Evolutionary conservation across 73 alveolate species (phyloP), one percentile per base, ranked within the genome.

Genomic region (Paraurostyla sp.): DNA sequence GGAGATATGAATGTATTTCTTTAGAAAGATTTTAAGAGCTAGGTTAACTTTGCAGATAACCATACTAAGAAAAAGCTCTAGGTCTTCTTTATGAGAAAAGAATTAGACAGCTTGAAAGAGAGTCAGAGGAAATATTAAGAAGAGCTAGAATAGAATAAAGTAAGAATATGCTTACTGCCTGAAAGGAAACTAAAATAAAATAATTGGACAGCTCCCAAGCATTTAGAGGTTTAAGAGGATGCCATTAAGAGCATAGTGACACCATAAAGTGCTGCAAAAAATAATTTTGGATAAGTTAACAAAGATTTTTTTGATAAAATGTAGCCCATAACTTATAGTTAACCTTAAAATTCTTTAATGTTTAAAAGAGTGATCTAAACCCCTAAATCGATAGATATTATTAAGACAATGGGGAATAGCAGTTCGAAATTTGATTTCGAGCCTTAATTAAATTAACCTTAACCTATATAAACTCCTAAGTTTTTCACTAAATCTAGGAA

Each of bases 1-100:
- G 82, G 82, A 7, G 82, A 65, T 38, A 65, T 65, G 82, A 35
- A 65, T 65, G 25, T 65, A 7, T 65, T 65, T 38, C 36, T 65
- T 1, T 65, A 65, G 23, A 65, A 65, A 65, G 82, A 65, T 38
- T 65, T 65, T 35, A 65, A 38, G 41, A 38, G 50, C 32, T 6
- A 65, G 30, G 82, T 65, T 18, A 65, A 38, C 41, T 65, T 6
- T 38, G 82, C 82, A 15, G 82, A 65, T 65, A 65, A 65, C 46
- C 23, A 65, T 38, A 33, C 38, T 38, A 65, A 65, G 41, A 65
- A 65, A 36, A 25, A 35, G 11, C 6, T 65, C 16, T 40, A 65
- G 25, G 33, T 65, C 1, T 65, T 65, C 36, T 65, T 35, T 22
- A 1, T 65, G 41, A 65, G 82, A 38, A 65, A 65, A 40, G 82